Evolutionary conservation across 1,139 yeast species (phyloP).

Genomic region (Tardiomyces digboiensis): DNA sequence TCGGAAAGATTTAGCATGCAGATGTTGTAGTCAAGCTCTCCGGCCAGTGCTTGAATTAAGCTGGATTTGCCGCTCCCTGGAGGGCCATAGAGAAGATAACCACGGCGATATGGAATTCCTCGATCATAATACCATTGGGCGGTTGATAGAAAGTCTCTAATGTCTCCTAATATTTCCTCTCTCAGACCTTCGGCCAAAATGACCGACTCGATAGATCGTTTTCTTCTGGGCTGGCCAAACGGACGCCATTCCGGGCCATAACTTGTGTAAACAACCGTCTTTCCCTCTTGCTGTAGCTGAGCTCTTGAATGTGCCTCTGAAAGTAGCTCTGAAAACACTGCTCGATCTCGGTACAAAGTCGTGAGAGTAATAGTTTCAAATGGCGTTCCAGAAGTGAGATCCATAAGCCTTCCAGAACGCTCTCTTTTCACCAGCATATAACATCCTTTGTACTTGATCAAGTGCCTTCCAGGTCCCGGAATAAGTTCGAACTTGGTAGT

Average conservation of each 20-base stretch:
- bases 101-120: constrained; percentile 96
- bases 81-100: constrained; percentile 90
- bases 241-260: constrained; percentile 99
- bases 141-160: constrained; percentile 64
- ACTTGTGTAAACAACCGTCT: constrained; percentile 86
- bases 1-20: constrained; percentile 89
- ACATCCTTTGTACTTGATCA: constrained; percentile 78
- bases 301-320: constrained; percentile 83
- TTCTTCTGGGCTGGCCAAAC: constrained; percentile 91
- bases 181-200: constrained; percentile 70
- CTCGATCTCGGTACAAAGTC: constrained; percentile 75
- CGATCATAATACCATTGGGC: constrained; percentile 92
- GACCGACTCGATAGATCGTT: constrained; percentile 78
- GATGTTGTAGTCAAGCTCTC: constrained; percentile 90
- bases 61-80: constrained; percentile 98
- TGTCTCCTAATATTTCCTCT: constrained; percentile 57
- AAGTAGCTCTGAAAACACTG: constrained; percentile 59
- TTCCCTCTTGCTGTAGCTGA: constrained; percentile 77
- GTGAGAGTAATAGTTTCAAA: constrained; percentile 93
- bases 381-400: constrained; percentile 87
- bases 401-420: constrained; percentile 81
- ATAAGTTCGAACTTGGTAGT: constrained; percentile 82
- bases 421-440: constrained; percentile 85
- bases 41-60: constrained; percentile 93
- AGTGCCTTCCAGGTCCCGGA: constrained; percentile 98